Evolutionary conservation across 2,329 filamentous ascomycete species (phyloP).

Genomic region (Colletotrichum limetticola): DNA sequence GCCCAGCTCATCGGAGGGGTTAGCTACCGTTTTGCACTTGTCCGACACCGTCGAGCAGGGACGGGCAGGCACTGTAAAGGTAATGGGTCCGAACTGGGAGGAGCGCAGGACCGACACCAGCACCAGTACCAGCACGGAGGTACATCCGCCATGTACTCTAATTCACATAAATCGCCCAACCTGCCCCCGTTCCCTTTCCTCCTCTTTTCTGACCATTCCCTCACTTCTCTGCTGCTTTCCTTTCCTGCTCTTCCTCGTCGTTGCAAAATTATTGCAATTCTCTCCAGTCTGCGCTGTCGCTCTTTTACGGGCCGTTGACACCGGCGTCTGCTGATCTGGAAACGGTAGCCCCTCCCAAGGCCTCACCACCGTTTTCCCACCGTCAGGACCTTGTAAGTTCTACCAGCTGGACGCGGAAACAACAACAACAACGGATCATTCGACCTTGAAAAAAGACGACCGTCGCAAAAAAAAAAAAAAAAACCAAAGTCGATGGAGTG

Average conservation of each 20-base stretch:
- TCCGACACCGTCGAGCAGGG: slow-evolving; percentile 7
- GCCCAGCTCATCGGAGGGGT: not conserved
- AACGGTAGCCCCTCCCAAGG: slow-evolving; percentile 10
- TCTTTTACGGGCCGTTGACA: not conserved
- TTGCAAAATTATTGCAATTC: not conserved
- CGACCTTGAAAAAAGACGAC: not conserved
- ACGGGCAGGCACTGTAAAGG: slow-evolving; percentile 18
- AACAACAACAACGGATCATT: not conserved
- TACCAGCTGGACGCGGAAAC: not conserved
- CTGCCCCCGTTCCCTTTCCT: slow-evolving; percentile 29
- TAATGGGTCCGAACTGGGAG: not conserved
- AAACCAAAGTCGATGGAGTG: not conserved
- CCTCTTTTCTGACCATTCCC: slow-evolving; percentile 15
- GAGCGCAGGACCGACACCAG: not conserved
- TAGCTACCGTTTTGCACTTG: slow-evolving; percentile 1
- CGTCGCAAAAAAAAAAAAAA: not conserved
- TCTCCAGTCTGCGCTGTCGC: slow-evolving; percentile 1
- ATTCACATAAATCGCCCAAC: slow-evolving; percentile 35
- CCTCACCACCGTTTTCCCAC: slow-evolving; percentile 19
- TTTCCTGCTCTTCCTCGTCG: slow-evolving; percentile 17
- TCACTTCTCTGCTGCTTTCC: slow-evolving; percentile 24
- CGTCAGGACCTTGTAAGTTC: slow-evolving; percentile 19
- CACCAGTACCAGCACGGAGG: not conserved
- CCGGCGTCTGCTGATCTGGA: slow-evolving; percentile 2
- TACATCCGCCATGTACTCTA: slow-evolving; percentile 20